Evolutionary conservation across 257 asterid genomes (phyloP), one percentile per base, ranked within the genome.

Genomic region (Primulina tabacum): DNA sequence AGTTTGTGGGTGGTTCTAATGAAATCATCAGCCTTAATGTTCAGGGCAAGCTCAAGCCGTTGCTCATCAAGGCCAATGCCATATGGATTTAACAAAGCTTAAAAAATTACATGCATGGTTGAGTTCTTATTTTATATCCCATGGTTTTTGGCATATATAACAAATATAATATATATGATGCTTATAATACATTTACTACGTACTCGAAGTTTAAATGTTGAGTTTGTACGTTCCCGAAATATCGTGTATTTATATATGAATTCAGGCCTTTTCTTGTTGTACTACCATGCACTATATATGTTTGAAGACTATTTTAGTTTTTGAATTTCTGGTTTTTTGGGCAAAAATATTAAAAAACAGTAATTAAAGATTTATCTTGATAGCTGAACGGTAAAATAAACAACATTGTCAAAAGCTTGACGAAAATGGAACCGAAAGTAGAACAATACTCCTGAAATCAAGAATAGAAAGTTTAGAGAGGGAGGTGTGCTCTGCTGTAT

Each of bases 11-110:
- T 53, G 96, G 95, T 57, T 82, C 92, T 4, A 68, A 87, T 66
- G 88, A 85, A 75, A 75, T 84, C 5, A 85, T 89, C 80, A 85
- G 90, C 79, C 95, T 87, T 61, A 78, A 82, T 64, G 33, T 89
- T 55, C 73, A 70, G 71, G 83, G 88, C 4, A 62, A 83, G 82
- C 84, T 84, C 74, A 83, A 75, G 76, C 84, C 88, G n/a, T 65
- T 81, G 76, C 92, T 88, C 59, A 78, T 83, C 14, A 80, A 78
- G 76, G 89, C 92, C 10, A 79, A 68, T 43, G 95, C 92, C 8
- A 82, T 88, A 33, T 88, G 95, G 95, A 71, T 85, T 67, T 87
- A 74, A 67, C 2, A 12, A 12, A 47, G 2, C 6, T 12, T 47
- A 47, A 34, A 34, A 28, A 34, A 34, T 8, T 38, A 9, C 11